Conservation (phyloP, 208 protist genomes). For the Crithidia fasciculata region DNA sequence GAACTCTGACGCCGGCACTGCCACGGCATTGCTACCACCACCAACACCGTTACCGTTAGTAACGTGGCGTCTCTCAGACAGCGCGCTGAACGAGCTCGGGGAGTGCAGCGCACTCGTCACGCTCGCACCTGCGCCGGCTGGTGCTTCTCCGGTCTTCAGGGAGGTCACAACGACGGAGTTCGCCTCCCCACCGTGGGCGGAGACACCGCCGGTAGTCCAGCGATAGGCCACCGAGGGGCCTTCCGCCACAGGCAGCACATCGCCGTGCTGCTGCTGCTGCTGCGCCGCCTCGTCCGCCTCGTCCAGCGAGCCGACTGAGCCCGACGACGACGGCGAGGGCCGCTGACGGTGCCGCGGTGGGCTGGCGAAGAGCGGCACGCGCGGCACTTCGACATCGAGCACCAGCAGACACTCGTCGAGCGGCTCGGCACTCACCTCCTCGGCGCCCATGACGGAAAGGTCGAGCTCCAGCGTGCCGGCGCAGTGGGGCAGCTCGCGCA, state of each 20-base stretch:
- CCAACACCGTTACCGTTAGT: not conserved
- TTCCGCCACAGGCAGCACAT: not conserved
- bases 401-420: slow-evolving; percentile 76
- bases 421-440: slow-evolving; percentile 71
- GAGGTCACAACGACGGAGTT: not conserved
- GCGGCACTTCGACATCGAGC: slow-evolving; percentile 38
- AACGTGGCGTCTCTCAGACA: not conserved
- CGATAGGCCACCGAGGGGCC: slow-evolving; percentile 12
- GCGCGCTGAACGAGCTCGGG: not conserved
- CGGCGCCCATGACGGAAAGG: slow-evolving; percentile 52
- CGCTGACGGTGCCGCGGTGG: not conserved
- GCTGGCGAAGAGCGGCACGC: not conserved
- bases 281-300: not conserved
- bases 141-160: not conserved
- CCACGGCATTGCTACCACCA: not conserved
- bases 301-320: not conserved
- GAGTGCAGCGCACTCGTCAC: slow-evolving; percentile 2
- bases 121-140: no score
- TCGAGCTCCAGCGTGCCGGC: slow-evolving; percentile 66
- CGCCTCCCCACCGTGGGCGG: slow-evolving; percentile 13
- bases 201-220: slow-evolving; percentile 16
- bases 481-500: slow-evolving; percentile 71
- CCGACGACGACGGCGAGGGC: not conserved
- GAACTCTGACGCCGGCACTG: not conserved
- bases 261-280: not conserved